Evolutionary conservation across 306 rosid genomes (phyloP), one percentile per base, ranked within the genome.

Genomic region (Prunus mira): DNA sequence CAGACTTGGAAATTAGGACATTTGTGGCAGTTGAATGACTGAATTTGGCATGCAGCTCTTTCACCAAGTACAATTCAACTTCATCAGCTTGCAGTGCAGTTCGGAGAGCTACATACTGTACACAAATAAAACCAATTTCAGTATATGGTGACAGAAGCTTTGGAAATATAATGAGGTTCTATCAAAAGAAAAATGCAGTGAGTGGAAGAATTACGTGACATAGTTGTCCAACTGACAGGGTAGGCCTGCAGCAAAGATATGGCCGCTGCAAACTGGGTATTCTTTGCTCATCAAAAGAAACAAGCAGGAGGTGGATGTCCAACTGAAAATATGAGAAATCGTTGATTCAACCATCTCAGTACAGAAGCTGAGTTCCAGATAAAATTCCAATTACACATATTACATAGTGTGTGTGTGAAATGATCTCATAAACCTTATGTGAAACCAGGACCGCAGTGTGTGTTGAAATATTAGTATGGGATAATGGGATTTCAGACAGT

Each of bases 161-260:
- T 50, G 52, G 32, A 20, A 34, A 24, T 46, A 51, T 3, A 11
- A 50, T 20, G 75, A 68, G 22, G 17, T 18, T 25, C 55, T 38
- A 69, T 27, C 38, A 63, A 25, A 76, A 57, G 71, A 64, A 69
- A 68, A 78, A 57, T 12, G 69, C 30, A 80, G 30, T 47, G 67
- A 50, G 67, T 50, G 70, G 76, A 76, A 76, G 24, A 79, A 47
- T 74, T 71, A 93, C 98, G 91, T 89, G 78, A 81, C 85, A 76
- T 30, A 93, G 81, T 34, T 60, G 85, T 72, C 82, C 77, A 73
- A 93, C 74, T 25, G 91, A 83, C 66, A 81, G 18, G 22, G 83
- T 83, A 71, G 90, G 91, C 74, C 69, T 85, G 83, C 98, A 90
- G 76, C 74, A 70, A 83, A 93, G 87, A 74, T 80, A 84, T 52